Evolutionary conservation across 1,139 yeast species (phyloP).

Genomic region (Debaryomyces fabryi): DNA sequence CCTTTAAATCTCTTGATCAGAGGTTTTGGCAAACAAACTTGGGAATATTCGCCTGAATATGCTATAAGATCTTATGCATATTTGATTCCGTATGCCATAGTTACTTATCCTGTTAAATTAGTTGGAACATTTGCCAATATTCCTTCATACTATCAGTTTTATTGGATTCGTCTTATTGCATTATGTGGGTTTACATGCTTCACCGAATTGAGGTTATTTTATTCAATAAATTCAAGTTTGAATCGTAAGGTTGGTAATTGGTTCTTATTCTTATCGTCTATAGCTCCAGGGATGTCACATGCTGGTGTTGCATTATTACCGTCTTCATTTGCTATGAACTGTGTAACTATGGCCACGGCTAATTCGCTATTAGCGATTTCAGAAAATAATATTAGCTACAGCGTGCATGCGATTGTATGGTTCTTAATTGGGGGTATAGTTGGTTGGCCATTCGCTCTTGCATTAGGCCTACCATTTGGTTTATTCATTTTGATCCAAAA

Average conservation of each 20-base stretch:
- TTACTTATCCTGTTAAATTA: slow-evolving; percentile 40
- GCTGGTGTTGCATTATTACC: slow-evolving; percentile 87
- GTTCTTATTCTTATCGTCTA: slow-evolving; percentile 54
- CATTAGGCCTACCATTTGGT: slow-evolving; percentile 64
- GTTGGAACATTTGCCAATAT: slow-evolving; percentile 14
- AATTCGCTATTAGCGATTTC: slow-evolving; percentile 30
- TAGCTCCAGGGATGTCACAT: slow-evolving; percentile 74
- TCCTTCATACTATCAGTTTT: slow-evolving; percentile 48
- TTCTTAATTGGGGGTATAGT: slow-evolving; percentile 68
- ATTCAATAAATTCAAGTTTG: slow-evolving; percentile 43
- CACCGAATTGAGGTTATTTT: slow-evolving; percentile 55
- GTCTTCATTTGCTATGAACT: slow-evolving; percentile 80
- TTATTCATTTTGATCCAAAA: slow-evolving; percentile 26
- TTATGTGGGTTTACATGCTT: slow-evolving; percentile 57
- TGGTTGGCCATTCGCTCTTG: slow-evolving; percentile 92
- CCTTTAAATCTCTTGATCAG: slow-evolving; percentile 79
- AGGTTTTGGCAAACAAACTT: slow-evolving; percentile 89
- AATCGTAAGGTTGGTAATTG: slow-evolving; percentile 49
- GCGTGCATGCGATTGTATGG: slow-evolving; percentile 47
- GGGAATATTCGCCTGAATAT: slow-evolving; percentile 94
- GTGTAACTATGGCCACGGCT: slow-evolving; percentile 58
- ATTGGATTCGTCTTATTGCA: slow-evolving; percentile 52
- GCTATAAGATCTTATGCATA: slow-evolving; percentile 89
- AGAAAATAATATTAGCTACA: slow-evolving; percentile 11
- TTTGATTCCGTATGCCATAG: slow-evolving; percentile 53